Evolutionary conservation across 2,329 filamentous ascomycete genomes (phyloP).

Genomic region (Claviceps spartinae): DNA sequence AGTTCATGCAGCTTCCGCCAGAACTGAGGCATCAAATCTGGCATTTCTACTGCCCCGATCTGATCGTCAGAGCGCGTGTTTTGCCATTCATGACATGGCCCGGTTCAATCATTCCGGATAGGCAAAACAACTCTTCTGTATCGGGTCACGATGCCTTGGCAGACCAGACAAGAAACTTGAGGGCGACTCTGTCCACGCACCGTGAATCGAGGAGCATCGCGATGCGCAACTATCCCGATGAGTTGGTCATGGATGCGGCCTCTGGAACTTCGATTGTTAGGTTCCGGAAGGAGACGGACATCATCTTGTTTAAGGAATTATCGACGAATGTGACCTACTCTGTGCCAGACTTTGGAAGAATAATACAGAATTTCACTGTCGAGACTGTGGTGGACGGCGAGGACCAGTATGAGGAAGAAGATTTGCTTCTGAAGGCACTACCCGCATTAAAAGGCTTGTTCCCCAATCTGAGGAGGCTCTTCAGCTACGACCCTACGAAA

Average conservation of each 20-base stretch:
- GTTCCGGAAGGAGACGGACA: constrained; percentile 19
- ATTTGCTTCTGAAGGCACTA: constrained; percentile 2
- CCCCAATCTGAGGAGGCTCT: constrained; percentile 3
- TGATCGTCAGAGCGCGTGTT: constrained; percentile 12
- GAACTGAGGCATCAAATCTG: constrained; percentile 23
- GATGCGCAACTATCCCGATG: constrained; percentile 18
- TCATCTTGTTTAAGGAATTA: constrained; percentile 12
- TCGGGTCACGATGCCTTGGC: constrained; percentile 10
- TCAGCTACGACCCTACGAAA: constrained; percentile 15
- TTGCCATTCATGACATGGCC: constrained; percentile 6
- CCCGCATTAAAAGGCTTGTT: constrained; percentile 6
- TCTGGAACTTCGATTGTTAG: constrained; percentile 13
- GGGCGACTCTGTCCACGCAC: constrained; percentile 20
- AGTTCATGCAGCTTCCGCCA: constrained; percentile 16
- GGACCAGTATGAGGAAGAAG: not conserved
- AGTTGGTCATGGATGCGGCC: constrained; percentile 15
- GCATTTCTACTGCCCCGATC: constrained; percentile 19
- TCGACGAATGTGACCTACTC: not conserved
- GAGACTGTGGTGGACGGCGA: constrained; percentile 3
- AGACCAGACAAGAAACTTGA: constrained; percentile 15
- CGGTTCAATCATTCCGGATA: not conserved
- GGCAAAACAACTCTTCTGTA: constrained; percentile 7
- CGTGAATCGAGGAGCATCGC: constrained; percentile 22
- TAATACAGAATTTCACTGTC: constrained; percentile 17
- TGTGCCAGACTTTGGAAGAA: constrained; percentile 16